Conservation (phyloP, 306 rosid genomes). For the Prosopis cineraria region DNA sequence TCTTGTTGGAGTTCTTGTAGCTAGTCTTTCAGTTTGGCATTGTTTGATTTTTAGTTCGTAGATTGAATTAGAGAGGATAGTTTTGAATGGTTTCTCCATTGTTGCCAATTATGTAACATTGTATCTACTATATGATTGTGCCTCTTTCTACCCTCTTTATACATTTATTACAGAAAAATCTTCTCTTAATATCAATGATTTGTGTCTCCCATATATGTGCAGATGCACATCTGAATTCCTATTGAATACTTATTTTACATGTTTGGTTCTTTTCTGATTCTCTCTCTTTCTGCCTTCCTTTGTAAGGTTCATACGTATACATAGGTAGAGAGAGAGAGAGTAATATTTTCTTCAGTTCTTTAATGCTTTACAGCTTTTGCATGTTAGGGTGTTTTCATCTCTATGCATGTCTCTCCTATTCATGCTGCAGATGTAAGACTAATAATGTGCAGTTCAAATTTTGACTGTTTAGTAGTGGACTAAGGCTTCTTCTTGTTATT, state of each 20-base stretch:
- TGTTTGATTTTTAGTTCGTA: slow-evolving; percentile 14
- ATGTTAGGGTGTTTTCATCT: background rate
- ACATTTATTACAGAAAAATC: slow-evolving; percentile 12
- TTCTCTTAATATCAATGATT: background rate
- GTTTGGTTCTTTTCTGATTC: background rate
- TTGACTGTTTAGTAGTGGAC: background rate
- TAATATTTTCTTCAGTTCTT: slow-evolving; percentile 22
- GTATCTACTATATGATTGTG: slow-evolving; percentile 4
- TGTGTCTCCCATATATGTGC: background rate
- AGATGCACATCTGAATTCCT: background rate
- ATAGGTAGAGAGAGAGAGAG: background rate
- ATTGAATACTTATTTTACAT: background rate
- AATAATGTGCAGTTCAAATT: slow-evolving; percentile 2
- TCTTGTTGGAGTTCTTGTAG: slow-evolving; percentile 23
- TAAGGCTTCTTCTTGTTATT: background rate
- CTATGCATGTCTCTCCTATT: background rate
- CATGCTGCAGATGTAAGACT: slow-evolving; percentile 20
- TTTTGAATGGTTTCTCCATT: background rate
- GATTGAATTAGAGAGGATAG: background rate
- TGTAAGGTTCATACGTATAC: background rate
- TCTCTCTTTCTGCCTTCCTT: background rate
- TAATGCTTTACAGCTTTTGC: background rate
- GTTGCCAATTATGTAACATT: slow-evolving; percentile 10
- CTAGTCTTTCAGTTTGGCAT: slow-evolving; percentile 15
- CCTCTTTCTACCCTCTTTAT: background rate